Evolutionary conservation across 306 rosid genomes (phyloP).

Genomic region (Vigna unguiculata): DNA sequence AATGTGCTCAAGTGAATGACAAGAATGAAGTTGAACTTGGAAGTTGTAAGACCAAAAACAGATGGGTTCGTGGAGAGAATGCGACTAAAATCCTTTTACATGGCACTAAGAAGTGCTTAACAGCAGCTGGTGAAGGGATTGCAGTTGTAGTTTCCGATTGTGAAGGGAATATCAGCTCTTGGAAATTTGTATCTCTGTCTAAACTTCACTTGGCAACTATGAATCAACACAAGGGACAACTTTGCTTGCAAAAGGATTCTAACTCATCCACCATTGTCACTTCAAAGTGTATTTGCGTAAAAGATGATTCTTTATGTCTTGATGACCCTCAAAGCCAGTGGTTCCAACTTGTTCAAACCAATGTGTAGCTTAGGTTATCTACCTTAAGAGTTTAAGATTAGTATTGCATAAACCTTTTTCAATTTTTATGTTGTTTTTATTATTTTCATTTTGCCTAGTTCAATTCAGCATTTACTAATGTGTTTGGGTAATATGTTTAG

Average conservation of each 20-base stretch:
- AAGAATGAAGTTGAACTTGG: conserved; percentile 54
- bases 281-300: conserved; percentile 55
- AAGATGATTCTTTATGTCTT: conserved; percentile 51
- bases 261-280: conserved; percentile 48
- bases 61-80: conserved; percentile 43
- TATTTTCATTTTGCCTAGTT: too few relatives aligned
- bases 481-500: too few relatives aligned
- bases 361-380: conserved; percentile 43
- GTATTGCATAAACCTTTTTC: background rate
- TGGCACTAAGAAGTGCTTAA: conserved; percentile 42
- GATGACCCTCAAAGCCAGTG: conserved; percentile 59
- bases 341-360: conserved; percentile 58
- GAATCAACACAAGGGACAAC: conserved; percentile 12
- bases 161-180: conserved; percentile 38
- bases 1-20: conserved; percentile 50
- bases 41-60: conserved; percentile 42
- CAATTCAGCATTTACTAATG: too few relatives aligned
- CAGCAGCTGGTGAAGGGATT: conserved; percentile 44
- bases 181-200: conserved; percentile 49
- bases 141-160: conserved; percentile 50
- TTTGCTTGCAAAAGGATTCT: conserved; percentile 52
- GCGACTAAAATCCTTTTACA: conserved; percentile 30
- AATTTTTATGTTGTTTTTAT: too few relatives aligned
- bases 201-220: conserved; percentile 57
- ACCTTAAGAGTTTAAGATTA: background rate